These are phyloP conservation scores for Sambucus nigra DNA, from an alignment of 129 eudicot species.

Conservation along the genomic window DNA sequence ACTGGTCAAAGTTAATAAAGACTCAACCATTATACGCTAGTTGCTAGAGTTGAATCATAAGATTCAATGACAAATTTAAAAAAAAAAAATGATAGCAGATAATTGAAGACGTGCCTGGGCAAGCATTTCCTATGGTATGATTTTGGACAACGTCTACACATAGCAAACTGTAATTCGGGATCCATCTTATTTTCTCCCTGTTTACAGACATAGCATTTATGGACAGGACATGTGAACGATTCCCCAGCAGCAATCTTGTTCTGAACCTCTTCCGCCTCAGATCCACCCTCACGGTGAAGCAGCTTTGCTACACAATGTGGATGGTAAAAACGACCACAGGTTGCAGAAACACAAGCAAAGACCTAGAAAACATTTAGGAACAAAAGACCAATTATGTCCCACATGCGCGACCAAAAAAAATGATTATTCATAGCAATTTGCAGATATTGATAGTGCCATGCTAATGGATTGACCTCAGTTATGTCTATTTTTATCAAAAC, in stretches of 20 bases:
- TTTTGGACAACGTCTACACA: constrained; percentile 87
- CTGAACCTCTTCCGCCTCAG: constrained; percentile 26
- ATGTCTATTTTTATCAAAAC: not conserved
- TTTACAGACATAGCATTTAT: constrained; percentile 57
- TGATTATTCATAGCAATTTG: not conserved
- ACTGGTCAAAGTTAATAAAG: constrained; percentile 30
- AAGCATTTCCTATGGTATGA: constrained; percentile 81
- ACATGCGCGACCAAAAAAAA: not conserved
- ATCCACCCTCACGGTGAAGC: constrained; percentile 33
- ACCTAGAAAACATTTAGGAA: constrained; percentile 39
- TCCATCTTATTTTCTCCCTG: constrained; percentile 42
- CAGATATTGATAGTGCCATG: not conserved
- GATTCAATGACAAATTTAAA: not conserved
- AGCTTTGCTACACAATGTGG: constrained; percentile 74
- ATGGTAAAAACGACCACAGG: constrained; percentile 87
- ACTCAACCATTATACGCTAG: not conserved
- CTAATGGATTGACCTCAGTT: not conserved
- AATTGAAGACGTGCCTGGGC: constrained; percentile 40
- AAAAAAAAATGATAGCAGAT: not conserved
- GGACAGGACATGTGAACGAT: constrained; percentile 73
- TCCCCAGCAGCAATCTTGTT: constrained; percentile 60
- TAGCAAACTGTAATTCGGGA: constrained; percentile 62
- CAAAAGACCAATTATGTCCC: not conserved
- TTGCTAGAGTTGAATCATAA: not conserved
- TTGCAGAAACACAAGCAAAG: constrained; percentile 73